Percentiles rank a stretch among this genome's conserved stretches.
Evolutionary conservation across 1,139 yeast species (phyloP).

Genomic region (Waltiozyma sp.): DNA sequence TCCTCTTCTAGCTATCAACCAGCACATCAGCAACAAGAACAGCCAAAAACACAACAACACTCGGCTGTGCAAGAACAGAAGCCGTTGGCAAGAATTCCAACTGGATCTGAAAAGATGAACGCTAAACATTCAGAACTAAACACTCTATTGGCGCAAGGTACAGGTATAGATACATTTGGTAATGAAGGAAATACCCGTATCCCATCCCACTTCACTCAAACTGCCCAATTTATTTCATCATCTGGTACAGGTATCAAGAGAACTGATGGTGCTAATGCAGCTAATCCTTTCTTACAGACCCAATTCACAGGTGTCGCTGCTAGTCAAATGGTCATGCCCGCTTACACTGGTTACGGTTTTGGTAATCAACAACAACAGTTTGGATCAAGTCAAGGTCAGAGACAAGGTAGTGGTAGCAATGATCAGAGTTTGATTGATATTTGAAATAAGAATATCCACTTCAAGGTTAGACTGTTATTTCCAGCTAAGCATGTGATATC

Average conservation of each 20-base stretch:
- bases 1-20: slow-evolving; percentile 24
- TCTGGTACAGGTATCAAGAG: slow-evolving; percentile 76
- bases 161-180: slow-evolving; percentile 93
- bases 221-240: slow-evolving; percentile 72
- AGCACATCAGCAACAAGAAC: slow-evolving; percentile 18
- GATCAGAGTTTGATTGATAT: slow-evolving; percentile 19
- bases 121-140: slow-evolving; percentile 66
- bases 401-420: slow-evolving; percentile 3
- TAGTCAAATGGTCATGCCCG: slow-evolving; percentile 43
- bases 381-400: slow-evolving; percentile 21
- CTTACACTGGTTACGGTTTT: slow-evolving; percentile 88
- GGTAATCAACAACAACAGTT: slow-evolving; percentile 49
- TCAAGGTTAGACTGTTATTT: too few relatives aligned
- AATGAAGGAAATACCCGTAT: slow-evolving; percentile 83
- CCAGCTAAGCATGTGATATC: too few relatives aligned
- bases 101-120: slow-evolving; percentile 35
- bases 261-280: slow-evolving; percentile 26
- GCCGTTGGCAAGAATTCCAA: slow-evolving; percentile 30
- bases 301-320: slow-evolving; percentile 66
- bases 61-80: slow-evolving; percentile 23
- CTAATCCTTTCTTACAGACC: slow-evolving; percentile 58
- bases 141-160: slow-evolving; percentile 69
- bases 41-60: slow-evolving; percentile 18
- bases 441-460: slow-evolving; percentile 1
- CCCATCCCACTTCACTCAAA: slow-evolving; percentile 86